A percentile compares a stretch with the other conserved stretches of the same genome.
Conservation (phyloP, 805 yeast species). For the Phaffomyces opuntiae region DNA sequence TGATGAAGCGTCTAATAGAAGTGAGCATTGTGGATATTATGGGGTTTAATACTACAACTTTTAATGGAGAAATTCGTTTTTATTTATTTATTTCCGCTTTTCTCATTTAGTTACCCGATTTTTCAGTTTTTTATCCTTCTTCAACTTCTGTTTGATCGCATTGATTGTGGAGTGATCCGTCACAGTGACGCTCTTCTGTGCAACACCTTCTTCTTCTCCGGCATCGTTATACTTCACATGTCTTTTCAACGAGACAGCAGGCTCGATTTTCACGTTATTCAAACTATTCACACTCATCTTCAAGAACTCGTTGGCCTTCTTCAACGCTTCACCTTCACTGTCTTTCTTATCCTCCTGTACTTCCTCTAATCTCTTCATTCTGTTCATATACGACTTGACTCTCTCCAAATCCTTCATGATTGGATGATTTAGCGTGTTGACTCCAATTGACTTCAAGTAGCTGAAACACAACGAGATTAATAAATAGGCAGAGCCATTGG, state of each 20-base stretch:
- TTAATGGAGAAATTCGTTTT: too few relatives aligned
- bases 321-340: slow-evolving; percentile 22
- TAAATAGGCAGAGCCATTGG: slow-evolving; percentile 40
- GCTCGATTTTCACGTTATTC: slow-evolving; percentile 19
- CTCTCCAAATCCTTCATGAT: slow-evolving; percentile 61
- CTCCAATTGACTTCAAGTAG: slow-evolving; percentile 51
- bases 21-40: slow-evolving; percentile 9
- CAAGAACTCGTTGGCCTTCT: slow-evolving; percentile 41
- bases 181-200: too few relatives aligned
- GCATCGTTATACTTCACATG: too few relatives aligned
- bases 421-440: slow-evolving; percentile 49
- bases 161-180: too few relatives aligned
- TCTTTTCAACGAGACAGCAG: slow-evolving; percentile 40
- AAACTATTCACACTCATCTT: slow-evolving; percentile 7
- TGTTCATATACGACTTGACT: slow-evolving; percentile 61
- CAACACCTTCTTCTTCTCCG: too few relatives aligned
- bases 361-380: slow-evolving; percentile 30
- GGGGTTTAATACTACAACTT: too few relatives aligned
- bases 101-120: neutral
- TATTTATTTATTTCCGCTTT: neutral
- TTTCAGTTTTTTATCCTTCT: too few relatives aligned
- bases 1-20: slow-evolving; percentile 25
- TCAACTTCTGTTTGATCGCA: too few relatives aligned
- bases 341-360: slow-evolving; percentile 10
- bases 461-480: slow-evolving; percentile 52